Conservation (phyloP, 805 yeast genomes). For the Myxozyma vanderwaltii region DNA sequence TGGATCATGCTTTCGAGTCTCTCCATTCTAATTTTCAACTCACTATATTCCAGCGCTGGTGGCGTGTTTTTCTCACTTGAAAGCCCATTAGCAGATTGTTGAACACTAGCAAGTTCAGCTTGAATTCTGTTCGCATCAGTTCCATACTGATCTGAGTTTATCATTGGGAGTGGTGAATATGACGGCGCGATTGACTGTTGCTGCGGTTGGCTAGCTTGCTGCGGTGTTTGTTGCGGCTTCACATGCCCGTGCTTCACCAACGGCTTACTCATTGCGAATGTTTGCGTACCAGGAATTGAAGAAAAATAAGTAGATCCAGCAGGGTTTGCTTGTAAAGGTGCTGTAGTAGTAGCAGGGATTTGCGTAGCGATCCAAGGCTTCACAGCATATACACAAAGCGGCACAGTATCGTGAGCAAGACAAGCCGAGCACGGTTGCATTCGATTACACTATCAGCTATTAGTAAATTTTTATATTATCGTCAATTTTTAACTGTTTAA, state of each 20-base stretch:
- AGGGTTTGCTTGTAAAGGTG: background rate
- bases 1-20: conserved; percentile 16
- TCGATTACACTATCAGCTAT: conserved; percentile 25
- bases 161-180: background rate
- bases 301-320: background rate
- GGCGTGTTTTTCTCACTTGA: background rate
- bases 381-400: conserved; percentile 29
- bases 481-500: no score
- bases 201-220: background rate
- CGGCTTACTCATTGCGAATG: conserved; percentile 12
- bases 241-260: background rate
- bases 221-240: background rate
- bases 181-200: background rate
- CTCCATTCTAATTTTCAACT: conserved; percentile 26
- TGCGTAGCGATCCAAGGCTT: conserved; percentile 27
- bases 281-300: conserved; percentile 14
- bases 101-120: background rate
- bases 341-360: background rate
- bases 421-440: conserved; percentile 33
- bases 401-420: conserved; percentile 24
- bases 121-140: background rate
- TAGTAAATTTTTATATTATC: background rate
- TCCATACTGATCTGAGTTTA: background rate
- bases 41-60: conserved; percentile 14
- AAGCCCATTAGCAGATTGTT: background rate